Percentiles rank a stretch among this genome's conserved stretches.
Evolutionary conservation across 164 flowering plant genomes (phyloP).

Genomic region (Pachysandra terminalis): DNA sequence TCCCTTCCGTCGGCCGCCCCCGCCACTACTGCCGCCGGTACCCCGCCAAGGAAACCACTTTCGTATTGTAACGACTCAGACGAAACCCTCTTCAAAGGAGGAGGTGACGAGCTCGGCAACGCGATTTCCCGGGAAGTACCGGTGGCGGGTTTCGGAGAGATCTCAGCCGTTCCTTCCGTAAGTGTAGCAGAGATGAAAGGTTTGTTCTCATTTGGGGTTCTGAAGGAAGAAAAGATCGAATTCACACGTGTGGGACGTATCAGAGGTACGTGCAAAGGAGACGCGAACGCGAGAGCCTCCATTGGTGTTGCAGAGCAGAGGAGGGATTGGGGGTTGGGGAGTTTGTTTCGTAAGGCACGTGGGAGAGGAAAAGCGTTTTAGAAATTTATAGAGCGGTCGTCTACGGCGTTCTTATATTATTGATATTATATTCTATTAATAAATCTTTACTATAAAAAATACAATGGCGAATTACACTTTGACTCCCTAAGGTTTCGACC

Average conservation of each 20-base stretch:
- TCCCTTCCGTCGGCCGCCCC: slow-evolving; percentile 7
- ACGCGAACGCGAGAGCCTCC: slow-evolving; percentile 20
- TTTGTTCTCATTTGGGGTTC: neutral
- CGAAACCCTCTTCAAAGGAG: slow-evolving; percentile 30
- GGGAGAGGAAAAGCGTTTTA: too few relatives aligned
- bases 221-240: neutral
- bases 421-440: too few relatives aligned
- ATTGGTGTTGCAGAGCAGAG: too few relatives aligned
- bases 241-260: slow-evolving; percentile 11
- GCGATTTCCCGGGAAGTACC: slow-evolving; percentile 15
- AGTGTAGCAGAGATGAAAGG: slow-evolving; percentile 21
- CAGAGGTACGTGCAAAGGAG: slow-evolving; percentile 16
- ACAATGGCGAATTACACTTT: too few relatives aligned
- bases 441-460: too few relatives aligned
- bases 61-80: slow-evolving; percentile 71
- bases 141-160: slow-evolving; percentile 17
- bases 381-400: too few relatives aligned
- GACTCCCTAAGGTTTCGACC: too few relatives aligned
- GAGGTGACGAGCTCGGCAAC: slow-evolving; percentile 10
- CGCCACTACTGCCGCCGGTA: slow-evolving; percentile 34
- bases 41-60: slow-evolving; percentile 65
- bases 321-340: too few relatives aligned
- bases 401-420: too few relatives aligned
- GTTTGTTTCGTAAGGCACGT: too few relatives aligned
- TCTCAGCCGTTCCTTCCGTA: slow-evolving; percentile 25